Evolutionary conservation across 2,329 filamentous ascomycete species (phyloP), one percentile per base, ranked within the genome.

Genomic region (Immersiporthe knoxdaviesiana): DNA sequence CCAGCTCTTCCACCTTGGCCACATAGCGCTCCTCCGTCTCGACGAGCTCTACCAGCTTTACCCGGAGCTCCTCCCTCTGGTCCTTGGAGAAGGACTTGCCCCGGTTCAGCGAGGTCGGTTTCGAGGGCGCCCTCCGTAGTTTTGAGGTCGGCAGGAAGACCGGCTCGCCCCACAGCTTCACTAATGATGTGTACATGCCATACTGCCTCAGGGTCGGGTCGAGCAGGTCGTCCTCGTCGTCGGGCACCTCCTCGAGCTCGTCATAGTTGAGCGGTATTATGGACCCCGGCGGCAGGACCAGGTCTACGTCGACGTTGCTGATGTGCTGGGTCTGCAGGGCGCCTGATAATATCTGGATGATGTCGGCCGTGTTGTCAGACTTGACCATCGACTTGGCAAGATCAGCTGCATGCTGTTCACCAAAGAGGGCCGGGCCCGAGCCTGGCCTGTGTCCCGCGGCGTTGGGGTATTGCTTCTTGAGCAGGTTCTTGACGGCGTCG

Each of bases 21-120:
- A 99, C 93, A 79, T 98, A 99, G 78, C 93, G 91, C 77, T 96
- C 93, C 78, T 99, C 96, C 0, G 96, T 99, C 75, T 97, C 92
- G 44, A 97, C 88, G 70, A 98, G 82, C 78, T 99, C 96, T 70
- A 88, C 90, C 85, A 99, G 90, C 78, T 97, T 95, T 79, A 94
- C 91, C 54, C 94, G 89, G 73, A 97, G 82, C 65, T 92, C 91
- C 73, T 94, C 87, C 76, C 97, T 97, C 76, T 97, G 93, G 68
- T 92, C 89, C 74, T 89, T 90, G 47, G 90, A 86, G 75, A 97
- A 97, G 0, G 90, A 88, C 74, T 90, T 92, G 74, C 88, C 92
- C 73, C 91, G 87, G 77, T 92, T 96, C 62, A 96, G 82, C 50
- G 92, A 90, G 52, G 90, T 94, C 8, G 94, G 92, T 76, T 92